These are phyloP conservation scores for Globisporangium parvum DNA, from an alignment of 352 stramenopile genomes.

Conservation along the genomic window DNA sequence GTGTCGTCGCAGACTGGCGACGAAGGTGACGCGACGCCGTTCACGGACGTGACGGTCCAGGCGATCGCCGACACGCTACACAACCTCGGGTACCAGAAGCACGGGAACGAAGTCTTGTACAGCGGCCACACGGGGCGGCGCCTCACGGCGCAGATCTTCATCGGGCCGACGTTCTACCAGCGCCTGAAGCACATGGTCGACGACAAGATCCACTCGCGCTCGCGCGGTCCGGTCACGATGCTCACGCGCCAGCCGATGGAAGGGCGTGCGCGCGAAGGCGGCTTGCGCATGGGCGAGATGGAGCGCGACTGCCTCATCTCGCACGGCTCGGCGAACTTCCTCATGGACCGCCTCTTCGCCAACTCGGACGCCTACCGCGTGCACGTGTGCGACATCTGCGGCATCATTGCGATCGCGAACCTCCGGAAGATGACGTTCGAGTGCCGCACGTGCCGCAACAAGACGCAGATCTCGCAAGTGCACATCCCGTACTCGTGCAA, in stretches of 20 bases:
- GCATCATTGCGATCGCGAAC: conserved; percentile 98
- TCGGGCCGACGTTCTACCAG: conserved; percentile 99
- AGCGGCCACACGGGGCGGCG: conserved; percentile 98
- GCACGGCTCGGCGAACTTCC: conserved; percentile 98
- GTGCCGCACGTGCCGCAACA: conserved; percentile 93
- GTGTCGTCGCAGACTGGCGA: conserved; percentile 95
- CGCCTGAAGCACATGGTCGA: conserved; percentile 99
- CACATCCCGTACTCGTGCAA: conserved; percentile 99
- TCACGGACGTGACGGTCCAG: conserved; percentile 97
- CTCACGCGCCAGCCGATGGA: conserved; percentile 99
- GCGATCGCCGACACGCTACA: conserved; percentile 94
- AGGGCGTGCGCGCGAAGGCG: conserved; percentile 96
- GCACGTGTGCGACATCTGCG: conserved; percentile 98
- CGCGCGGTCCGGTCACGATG: conserved; percentile 94
- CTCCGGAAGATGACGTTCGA: conserved; percentile 99
- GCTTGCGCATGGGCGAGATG: conserved; percentile 99
- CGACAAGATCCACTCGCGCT: conserved; percentile 99
- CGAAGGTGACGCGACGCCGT: conserved; percentile 98
- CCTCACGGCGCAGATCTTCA: conserved; percentile 97
- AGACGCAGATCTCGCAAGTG: conserved; percentile 93
- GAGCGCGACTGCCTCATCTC: conserved; percentile 99
- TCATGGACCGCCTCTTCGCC: conserved; percentile 98
- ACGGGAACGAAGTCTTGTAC: conserved; percentile 99
- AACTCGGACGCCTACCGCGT: conserved; percentile 99
- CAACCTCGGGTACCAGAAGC: conserved; percentile 97